phyloP scores from a whole-genome alignment of 2,329 filamentous ascomycete species.

The Stromatinia cepivora region DNA sequence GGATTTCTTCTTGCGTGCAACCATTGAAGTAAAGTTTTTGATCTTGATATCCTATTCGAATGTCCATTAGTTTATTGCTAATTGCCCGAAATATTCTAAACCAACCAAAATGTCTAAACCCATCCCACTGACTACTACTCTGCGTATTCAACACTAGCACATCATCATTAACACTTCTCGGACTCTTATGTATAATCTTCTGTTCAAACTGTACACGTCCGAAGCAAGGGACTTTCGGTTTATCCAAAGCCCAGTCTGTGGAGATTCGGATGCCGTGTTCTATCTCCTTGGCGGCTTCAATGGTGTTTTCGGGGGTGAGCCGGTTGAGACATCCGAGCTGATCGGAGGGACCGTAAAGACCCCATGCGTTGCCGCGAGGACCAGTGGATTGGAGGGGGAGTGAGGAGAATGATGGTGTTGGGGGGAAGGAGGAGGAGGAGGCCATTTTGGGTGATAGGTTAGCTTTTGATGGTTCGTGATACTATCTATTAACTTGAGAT shows the following conservation, averaged over 20 bases:
- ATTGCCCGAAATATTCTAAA: not conserved
- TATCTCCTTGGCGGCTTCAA: conserved; percentile 28
- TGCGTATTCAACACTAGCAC: conserved; percentile 59
- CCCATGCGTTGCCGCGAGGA: conserved; percentile 47
- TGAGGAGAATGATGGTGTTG: conserved; percentile 40
- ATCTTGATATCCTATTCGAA: conserved; percentile 38
- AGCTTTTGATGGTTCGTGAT: not conserved
- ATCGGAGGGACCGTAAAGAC: conserved; percentile 47
- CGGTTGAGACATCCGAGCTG: conserved; percentile 48
- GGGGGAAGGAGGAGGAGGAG: not conserved
- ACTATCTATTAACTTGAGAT: not conserved
- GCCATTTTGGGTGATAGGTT: not conserved
- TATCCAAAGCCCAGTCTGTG: conserved; percentile 13
- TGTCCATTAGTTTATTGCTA: not conserved
- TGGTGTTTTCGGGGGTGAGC: conserved; percentile 45
- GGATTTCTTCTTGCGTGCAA: conserved; percentile 35
- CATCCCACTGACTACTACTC: conserved; percentile 49
- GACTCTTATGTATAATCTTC: conserved; percentile 52
- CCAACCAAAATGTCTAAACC: conserved; percentile 44
- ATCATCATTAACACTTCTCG: conserved; percentile 59
- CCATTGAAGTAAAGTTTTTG: conserved; percentile 42
- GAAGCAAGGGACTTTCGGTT: conserved; percentile 19
- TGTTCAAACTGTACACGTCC: conserved; percentile 57
- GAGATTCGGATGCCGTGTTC: conserved; percentile 19
- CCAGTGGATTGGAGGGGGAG: conserved; percentile 45